Evolutionary conservation across 768 basidiomycete genomes (phyloP).

Genomic region (Chlorophyllum brunneum): DNA sequence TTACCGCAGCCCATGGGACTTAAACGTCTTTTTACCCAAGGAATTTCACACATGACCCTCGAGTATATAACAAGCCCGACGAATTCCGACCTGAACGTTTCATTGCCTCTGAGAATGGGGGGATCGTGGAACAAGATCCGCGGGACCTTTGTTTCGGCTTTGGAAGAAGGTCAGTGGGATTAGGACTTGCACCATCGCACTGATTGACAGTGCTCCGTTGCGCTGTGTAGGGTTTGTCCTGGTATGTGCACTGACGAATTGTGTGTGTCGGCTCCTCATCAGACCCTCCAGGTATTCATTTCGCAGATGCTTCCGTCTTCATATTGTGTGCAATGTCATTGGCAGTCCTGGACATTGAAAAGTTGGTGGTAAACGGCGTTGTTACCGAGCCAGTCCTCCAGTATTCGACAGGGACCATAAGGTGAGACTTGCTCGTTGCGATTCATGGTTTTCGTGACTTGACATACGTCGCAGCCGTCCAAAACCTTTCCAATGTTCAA

Average conservation of each 20-base stretch:
- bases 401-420: slow-evolving; percentile 61
- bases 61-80: slow-evolving; percentile 49
- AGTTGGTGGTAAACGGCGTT: slow-evolving; percentile 40
- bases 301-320: slow-evolving; percentile 52
- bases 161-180: slow-evolving; percentile 50
- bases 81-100: slow-evolving; percentile 61
- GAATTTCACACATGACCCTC: slow-evolving; percentile 53
- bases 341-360: slow-evolving; percentile 49
- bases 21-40: slow-evolving; percentile 19
- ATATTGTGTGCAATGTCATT: slow-evolving; percentile 49
- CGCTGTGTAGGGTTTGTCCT: slow-evolving; percentile 39
- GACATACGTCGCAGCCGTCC: slow-evolving; percentile 44
- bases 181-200: slow-evolving; percentile 6
- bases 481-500: slow-evolving; percentile 55
- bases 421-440: slow-evolving; percentile 28
- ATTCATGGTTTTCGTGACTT: not conserved
- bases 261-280: slow-evolving; percentile 8
- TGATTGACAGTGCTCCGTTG: slow-evolving; percentile 2
- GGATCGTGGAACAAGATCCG: slow-evolving; percentile 49
- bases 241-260: slow-evolving; percentile 25
- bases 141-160: slow-evolving; percentile 66
- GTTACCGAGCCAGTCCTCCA: slow-evolving; percentile 50
- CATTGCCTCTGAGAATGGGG: slow-evolving; percentile 36
- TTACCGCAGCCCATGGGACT: not conserved
- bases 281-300: slow-evolving; percentile 37